Conservation (phyloP, 169 alveolate genomes). For the Cryptosporidium meleagridis region DNA sequence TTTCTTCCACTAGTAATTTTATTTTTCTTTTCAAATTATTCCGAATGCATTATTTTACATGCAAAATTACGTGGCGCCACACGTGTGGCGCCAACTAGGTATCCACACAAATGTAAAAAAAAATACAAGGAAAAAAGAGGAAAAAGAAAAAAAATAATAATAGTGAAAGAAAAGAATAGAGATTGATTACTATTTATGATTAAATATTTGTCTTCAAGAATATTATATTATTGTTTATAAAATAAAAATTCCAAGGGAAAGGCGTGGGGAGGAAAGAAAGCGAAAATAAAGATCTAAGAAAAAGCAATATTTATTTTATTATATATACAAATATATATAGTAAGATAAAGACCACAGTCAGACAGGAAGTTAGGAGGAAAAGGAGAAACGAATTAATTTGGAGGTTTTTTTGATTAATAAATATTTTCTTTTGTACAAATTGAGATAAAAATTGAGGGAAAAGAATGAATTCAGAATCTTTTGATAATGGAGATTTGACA, state of each 20-base stretch:
- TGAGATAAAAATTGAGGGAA: not conserved
- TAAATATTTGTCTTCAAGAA: not conserved
- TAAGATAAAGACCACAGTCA: not conserved
- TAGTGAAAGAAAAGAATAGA: not conserved
- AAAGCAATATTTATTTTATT: too few species aligned
- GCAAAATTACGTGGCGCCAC: slow-evolving; percentile 38
- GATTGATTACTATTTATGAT: not conserved
- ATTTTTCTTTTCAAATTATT: not conserved
- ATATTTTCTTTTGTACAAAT: not conserved
- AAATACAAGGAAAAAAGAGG: not conserved
- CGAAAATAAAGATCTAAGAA: not conserved
- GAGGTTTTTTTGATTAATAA: not conserved
- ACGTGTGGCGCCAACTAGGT: slow-evolving; percentile 30
- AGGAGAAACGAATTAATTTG: not conserved
- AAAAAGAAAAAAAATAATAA: not conserved
- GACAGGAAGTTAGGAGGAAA: not conserved
- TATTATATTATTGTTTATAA: too few species aligned
- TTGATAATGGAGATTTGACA: not conserved
- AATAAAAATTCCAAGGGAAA: not conserved
- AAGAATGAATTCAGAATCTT: not conserved
- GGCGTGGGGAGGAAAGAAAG: not conserved
- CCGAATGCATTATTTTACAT: not conserved
- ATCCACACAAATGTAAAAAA: slow-evolving; percentile 51
- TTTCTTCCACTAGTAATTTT: not conserved
- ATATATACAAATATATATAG: not conserved